Evolutionary conservation across 495 filamentous ascomycete genomes (phyloP).

Genomic region (Chaetomium fimeti): DNA sequence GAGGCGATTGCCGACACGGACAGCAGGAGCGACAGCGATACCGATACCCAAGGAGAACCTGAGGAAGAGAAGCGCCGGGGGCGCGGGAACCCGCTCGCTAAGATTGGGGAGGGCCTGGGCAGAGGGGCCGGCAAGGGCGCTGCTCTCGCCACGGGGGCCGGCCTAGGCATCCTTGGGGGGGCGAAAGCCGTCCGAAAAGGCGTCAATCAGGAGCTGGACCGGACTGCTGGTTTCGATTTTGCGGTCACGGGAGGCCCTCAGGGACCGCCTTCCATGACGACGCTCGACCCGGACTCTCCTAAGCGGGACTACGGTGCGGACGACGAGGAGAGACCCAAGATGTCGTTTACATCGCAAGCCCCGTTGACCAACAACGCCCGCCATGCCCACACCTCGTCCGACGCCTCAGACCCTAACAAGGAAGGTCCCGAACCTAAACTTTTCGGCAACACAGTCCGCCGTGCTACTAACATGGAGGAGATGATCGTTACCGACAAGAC

Average conservation of each 20-base stretch:
- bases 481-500: slow-evolving; percentile 45
- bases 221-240: slow-evolving; percentile 54
- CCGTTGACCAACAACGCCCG: slow-evolving; percentile 27
- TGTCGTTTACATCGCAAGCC: slow-evolving; percentile 37
- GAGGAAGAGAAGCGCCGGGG: slow-evolving; percentile 25
- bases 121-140: slow-evolving; percentile 44
- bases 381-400: slow-evolving; percentile 40
- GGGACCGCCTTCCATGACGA: not conserved
- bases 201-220: slow-evolving; percentile 57
- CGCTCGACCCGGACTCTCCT: slow-evolving; percentile 10
- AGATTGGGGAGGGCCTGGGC: slow-evolving; percentile 41
- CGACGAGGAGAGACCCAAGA: slow-evolving; percentile 32
- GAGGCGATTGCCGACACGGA: slow-evolving; percentile 60
- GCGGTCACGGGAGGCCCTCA: slow-evolving; percentile 26
- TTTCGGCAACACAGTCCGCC: slow-evolving; percentile 48
- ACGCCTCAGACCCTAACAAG: slow-evolving; percentile 30
- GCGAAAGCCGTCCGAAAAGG: slow-evolving; percentile 60
- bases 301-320: slow-evolving; percentile 9
- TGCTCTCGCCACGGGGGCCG: slow-evolving; percentile 37
- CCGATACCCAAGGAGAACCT: slow-evolving; percentile 28
- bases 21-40: slow-evolving; percentile 22
- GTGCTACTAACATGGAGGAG: slow-evolving; percentile 43
- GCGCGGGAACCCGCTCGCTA: slow-evolving; percentile 32
- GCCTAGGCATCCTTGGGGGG: slow-evolving; percentile 47
- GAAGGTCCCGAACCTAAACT: slow-evolving; percentile 32